phyloP scores from a whole-genome alignment of 768 basidiomycete species.

The Phanerochaete carnosa region DNA sequence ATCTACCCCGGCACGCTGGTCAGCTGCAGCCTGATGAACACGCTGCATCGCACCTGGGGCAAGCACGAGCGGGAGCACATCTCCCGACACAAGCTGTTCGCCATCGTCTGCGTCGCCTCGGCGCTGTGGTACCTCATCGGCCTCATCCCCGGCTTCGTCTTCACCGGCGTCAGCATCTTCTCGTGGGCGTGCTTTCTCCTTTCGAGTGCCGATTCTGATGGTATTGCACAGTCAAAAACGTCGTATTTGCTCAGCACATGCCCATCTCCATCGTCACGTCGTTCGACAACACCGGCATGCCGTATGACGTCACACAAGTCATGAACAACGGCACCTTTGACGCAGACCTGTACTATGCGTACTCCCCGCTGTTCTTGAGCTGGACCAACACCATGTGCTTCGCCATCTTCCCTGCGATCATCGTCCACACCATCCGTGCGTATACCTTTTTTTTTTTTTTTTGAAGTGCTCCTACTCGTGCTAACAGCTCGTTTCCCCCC shows the following conservation, averaged over 20 bases:
- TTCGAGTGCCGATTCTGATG: background rate
- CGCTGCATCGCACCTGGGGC: conserved; percentile 75
- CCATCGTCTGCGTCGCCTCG: conserved; percentile 52
- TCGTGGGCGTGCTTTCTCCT: conserved; percentile 73
- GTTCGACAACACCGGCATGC: conserved; percentile 73
- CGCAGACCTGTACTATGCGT: conserved; percentile 60
- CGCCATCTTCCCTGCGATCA: conserved; percentile 66
- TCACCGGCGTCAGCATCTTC: conserved; percentile 81
- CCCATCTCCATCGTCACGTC: conserved; percentile 65
- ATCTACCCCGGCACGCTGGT: conserved; percentile 90
- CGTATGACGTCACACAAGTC: conserved; percentile 59
- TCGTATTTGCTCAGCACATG: conserved; percentile 63
- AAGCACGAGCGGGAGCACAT: conserved; percentile 67
- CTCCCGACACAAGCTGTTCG: conserved; percentile 78
- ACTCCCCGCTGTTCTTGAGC: conserved; percentile 79
- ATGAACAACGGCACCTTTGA: conserved; percentile 66
- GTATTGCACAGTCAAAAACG: conserved; percentile 57
- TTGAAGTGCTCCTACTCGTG: background rate
- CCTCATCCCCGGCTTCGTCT: conserved; percentile 78
- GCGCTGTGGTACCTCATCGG: conserved; percentile 69
- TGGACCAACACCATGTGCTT: conserved; percentile 67
- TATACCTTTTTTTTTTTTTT: too few species aligned
- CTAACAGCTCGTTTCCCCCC: background rate
- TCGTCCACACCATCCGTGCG: conserved; percentile 78
- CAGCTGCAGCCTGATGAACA: conserved; percentile 82